phyloP scores from a whole-genome alignment of 768 basidiomycete genomes.

The Boletus rubroflammeus region DNA sequence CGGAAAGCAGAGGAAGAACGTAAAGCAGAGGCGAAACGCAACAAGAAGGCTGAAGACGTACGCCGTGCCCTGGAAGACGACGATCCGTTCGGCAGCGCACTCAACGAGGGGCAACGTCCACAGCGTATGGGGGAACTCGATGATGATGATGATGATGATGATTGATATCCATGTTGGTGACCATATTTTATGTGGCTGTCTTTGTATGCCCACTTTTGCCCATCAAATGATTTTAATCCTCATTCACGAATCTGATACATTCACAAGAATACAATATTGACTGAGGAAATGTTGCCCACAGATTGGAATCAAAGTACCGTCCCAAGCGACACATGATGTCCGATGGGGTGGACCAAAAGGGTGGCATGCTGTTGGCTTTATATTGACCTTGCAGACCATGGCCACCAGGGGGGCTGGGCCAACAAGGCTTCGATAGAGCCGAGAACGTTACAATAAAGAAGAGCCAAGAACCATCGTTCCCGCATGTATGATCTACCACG shows the following conservation, averaged over 20 bases:
- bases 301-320: constrained; percentile 1
- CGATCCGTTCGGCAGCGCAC: constrained; percentile 70
- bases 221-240: not conserved
- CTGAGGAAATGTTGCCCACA: constrained; percentile 22
- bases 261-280: not conserved
- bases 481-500: not conserved
- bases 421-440: constrained; percentile 61
- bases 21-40: constrained; percentile 65
- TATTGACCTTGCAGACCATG: constrained; percentile 55
- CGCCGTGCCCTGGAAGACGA: constrained; percentile 44
- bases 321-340: constrained; percentile 24
- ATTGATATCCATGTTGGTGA: constrained; percentile 11
- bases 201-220: not conserved
- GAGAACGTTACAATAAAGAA: not conserved
- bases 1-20: constrained; percentile 71
- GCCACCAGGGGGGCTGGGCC: constrained; percentile 36
- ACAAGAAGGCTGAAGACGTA: constrained; percentile 52
- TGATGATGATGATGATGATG: constrained; percentile 49
- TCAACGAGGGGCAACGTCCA: constrained; percentile 35
- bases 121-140: constrained; percentile 35
- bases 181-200: not conserved
- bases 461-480: not conserved
- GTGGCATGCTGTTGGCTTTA: constrained; percentile 51
- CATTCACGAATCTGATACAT: not conserved
- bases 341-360: constrained; percentile 19